phyloP scores from a whole-genome alignment of 495 filamentous ascomycete species.

The Chaetomidium leptoderma region DNA sequence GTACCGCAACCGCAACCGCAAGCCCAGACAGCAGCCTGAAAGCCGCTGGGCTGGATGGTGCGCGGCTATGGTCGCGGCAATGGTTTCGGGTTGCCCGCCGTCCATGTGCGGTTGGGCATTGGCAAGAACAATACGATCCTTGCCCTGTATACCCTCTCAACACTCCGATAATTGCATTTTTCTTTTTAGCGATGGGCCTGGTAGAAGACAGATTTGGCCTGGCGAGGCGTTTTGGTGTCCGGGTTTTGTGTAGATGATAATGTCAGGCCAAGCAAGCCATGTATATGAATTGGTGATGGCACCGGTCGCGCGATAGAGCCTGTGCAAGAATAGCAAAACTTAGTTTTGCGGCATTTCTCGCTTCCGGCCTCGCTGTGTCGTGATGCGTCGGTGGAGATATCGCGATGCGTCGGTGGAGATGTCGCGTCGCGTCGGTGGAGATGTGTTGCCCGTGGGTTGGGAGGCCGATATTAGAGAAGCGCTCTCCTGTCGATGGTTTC shows the following conservation, averaged over 20 bases:
- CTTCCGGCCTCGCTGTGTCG: neutral
- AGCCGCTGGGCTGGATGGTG: neutral
- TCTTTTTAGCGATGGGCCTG: slow-evolving; percentile 32
- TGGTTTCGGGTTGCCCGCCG: neutral
- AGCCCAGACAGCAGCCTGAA: slow-evolving; percentile 14
- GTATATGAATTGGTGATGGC: slow-evolving; percentile 20
- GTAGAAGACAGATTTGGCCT: slow-evolving; percentile 18
- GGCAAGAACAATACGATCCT: slow-evolving; percentile 10
- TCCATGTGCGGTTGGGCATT: neutral
- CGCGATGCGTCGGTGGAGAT: no score
- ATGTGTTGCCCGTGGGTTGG: neutral
- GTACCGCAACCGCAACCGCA: slow-evolving; percentile 19
- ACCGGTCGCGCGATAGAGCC: neutral
- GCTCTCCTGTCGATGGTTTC: neutral
- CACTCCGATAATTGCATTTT: slow-evolving; percentile 32
- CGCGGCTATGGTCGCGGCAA: neutral
- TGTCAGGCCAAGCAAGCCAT: slow-evolving; percentile 18
- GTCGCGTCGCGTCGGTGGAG: neutral
- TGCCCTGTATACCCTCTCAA: slow-evolving; percentile 29
- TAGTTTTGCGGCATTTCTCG: neutral
- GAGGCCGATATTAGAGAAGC: neutral
- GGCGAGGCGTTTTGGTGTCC: slow-evolving; percentile 30
- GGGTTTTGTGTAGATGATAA: slow-evolving; percentile 31
- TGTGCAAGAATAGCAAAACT: neutral
- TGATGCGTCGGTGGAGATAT: neutral